Base-by-base conservation (phyloP, 2,329 filamentous ascomycete species). In the Fusarium tanahbumbuense region DNA sequence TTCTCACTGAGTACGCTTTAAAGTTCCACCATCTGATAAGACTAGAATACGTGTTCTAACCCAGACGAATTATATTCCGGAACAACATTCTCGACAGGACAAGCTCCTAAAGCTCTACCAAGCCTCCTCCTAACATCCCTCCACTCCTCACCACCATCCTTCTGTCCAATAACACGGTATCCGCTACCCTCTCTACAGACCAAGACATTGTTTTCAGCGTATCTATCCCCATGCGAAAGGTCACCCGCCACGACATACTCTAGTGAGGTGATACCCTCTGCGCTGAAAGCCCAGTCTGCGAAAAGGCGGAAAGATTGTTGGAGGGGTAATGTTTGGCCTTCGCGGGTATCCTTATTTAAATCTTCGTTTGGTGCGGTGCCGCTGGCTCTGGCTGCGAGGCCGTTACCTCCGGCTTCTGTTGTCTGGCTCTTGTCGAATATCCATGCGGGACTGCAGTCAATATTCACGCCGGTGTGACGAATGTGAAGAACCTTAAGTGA, bases 401-500 rank as follows among this genome's bases (percentile, higher is more conserved):
- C 1, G 13, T 30, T 28, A 1, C 9, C 15, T 25, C 25, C 30
- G 1, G 8, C 42, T 25, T 62, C n/a, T 0, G 12, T 15, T 3
- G 37, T 22, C 4, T 42, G 18, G 1, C 23, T n/a, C 10, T 49
- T 13, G 18, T 56, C 25, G 1, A 49, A 63, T 3, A 63, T 18
- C 16, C 44, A 49, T 11, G 58, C 49, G 4, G 28, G 6, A 2
- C 8, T 25, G 8, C n/a, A 10, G 1, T 18, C 27, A n/a, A 16
- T 32, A 10, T 40, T 45, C 8, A 44, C n/a, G 2, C 48, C 48
- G 0, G 58, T 63, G 1, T 45, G 37, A n/a, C 58, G 60, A 13
- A 64, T 40, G 12, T 64, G 60, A 12, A 64, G 20, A 3, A 32
- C 57, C 12, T 45, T 56, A 0, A 64, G 34, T n/a, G 48, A 45